These are phyloP conservation scores for Pichia kudriavzevii DNA, from an alignment of 1,139 yeast genomes.

Conservation along the genomic window DNA sequence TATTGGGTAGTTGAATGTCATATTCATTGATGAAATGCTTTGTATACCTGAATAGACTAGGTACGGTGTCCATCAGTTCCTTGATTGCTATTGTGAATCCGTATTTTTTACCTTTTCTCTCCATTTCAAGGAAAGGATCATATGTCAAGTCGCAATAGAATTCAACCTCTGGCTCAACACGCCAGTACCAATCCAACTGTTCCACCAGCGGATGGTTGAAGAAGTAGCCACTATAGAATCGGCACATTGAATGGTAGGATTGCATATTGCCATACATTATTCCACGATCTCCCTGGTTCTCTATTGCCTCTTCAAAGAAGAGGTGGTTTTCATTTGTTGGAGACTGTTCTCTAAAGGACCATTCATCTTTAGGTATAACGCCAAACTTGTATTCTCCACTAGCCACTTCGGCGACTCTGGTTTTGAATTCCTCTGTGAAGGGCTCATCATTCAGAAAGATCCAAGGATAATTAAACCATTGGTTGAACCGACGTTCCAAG, in stretches of 20 bases:
- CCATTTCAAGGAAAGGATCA: conserved; percentile 85
- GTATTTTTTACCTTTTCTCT: conserved; percentile 56
- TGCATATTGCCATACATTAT: conserved; percentile 75
- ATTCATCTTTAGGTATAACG: conserved; percentile 39
- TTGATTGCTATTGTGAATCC: conserved; percentile 75
- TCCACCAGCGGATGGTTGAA: conserved; percentile 63
- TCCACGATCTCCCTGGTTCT: conserved; percentile 70
- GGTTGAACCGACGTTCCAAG: conserved; percentile 78
- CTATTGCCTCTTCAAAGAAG: conserved; percentile 45
- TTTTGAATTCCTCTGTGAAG: conserved; percentile 56
- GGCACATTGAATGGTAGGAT: conserved; percentile 64
- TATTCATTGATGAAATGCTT: conserved; percentile 47
- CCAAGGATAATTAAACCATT: conserved; percentile 89
- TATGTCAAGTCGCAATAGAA: conserved; percentile 85
- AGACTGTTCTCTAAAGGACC: conserved; percentile 48
- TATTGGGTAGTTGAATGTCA: conserved; percentile 38
- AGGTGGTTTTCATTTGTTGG: conserved; percentile 10
- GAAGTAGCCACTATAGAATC: conserved; percentile 73
- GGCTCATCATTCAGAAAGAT: conserved; percentile 75
- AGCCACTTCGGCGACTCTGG: conserved; percentile 41
- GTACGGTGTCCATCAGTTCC: conserved; percentile 73
- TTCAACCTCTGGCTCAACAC: conserved; percentile 87
- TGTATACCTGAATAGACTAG: conserved; percentile 69
- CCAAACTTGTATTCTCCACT: conserved; percentile 62
- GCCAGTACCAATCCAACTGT: conserved; percentile 83